Conservation (phyloP, 2,329 filamentous ascomycete species). For the Claviceps fusiformis region DNA sequence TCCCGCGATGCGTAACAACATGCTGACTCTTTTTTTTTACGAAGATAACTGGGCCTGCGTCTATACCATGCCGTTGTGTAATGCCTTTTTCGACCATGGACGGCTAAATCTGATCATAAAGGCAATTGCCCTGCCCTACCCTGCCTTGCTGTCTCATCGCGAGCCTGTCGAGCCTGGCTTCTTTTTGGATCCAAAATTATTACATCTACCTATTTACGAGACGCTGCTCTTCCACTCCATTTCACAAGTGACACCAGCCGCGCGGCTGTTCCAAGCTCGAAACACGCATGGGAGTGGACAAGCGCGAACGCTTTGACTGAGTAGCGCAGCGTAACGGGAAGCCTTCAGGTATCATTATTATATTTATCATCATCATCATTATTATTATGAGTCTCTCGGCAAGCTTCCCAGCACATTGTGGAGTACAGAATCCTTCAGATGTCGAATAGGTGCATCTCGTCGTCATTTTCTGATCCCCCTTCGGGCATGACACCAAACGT, state of each 20-base stretch:
- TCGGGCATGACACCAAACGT: background rate
- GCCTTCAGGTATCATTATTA: background rate
- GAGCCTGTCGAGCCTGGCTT: background rate
- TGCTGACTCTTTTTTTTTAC: no score
- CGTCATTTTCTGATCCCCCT: background rate
- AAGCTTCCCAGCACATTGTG: background rate
- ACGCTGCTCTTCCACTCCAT: background rate
- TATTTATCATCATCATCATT: background rate
- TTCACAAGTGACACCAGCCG: background rate
- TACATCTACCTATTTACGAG: background rate
- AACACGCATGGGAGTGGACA: background rate
- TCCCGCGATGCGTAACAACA: no score
- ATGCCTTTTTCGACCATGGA: background rate
- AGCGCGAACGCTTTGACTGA: background rate
- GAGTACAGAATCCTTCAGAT: background rate
- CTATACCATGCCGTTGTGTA: background rate
- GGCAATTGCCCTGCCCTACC: background rate
- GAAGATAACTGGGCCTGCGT: background rate
- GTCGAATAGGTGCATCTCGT: background rate
- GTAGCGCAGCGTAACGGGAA: background rate
- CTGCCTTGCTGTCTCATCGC: background rate
- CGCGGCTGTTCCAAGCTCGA: background rate
- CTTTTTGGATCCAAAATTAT: background rate
- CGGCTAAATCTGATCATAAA: background rate
- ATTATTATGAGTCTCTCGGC: background rate